Base-by-base conservation (phyloP, 2,329 filamentous ascomycete genomes). In the Penicillium sp. region DNA sequence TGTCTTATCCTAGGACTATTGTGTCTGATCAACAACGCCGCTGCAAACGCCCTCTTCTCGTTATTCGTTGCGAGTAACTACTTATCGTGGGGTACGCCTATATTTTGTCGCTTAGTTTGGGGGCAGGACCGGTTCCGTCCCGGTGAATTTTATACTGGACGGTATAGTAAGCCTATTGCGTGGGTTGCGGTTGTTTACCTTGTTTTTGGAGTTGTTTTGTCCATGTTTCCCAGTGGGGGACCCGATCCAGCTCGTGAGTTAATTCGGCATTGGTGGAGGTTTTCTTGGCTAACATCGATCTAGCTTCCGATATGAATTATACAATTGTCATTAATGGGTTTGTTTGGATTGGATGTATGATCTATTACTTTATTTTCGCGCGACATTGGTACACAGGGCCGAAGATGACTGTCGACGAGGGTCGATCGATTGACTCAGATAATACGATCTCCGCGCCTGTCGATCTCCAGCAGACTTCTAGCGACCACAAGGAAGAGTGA, bases 331-430 rank as follows among this genome's bases (percentile, higher is more conserved):
- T 88, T 58, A 86, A 86, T 60, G 77, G 77, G 33, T 79, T 80
- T 4, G 80, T 88, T 1, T 88, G 85, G 85, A 73, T 81, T 14
- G 83, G 83, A 1, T 78, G 80, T 0, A 68, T 85, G 62, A 50
- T 75, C 1, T 87, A 87, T 69, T 87, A 86, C 64, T 80, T 78
- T 62, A 63, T 85, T 13, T 81, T 82, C 66, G 85, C 84, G 3
- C 75, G 79, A 50, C 86, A 84, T 62, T 87, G 85, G 84, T 87
- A 86, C 62, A 83, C 76, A 0, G 85, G 85, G 1, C 85, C 85
- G 0, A 83, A 82, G 71, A 81, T 81, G 56, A 87, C 85, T 1
- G 73, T 86, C 31, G 77, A 78, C 8, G 59, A 55, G 33, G 33
- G 9, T 49, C 10, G 26, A 19, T 57, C 57, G 16, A 16, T 14